phyloP scores from a whole-genome alignment of 1,139 yeast species.

The Taphrina populina region DNA sequence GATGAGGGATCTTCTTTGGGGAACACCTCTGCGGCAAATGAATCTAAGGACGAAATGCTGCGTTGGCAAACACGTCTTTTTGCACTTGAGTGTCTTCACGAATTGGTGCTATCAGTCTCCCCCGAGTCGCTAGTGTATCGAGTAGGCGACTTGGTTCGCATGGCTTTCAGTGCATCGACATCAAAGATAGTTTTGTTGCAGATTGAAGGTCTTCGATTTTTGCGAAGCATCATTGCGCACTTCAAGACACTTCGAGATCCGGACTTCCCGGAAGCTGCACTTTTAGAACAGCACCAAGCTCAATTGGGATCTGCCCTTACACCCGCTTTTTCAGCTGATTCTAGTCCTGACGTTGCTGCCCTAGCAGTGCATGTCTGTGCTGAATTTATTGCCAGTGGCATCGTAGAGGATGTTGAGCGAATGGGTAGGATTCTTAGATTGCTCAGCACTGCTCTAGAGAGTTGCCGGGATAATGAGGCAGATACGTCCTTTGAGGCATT shows the following conservation, averaged over 20 bases:
- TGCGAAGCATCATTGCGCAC: conserved; percentile 57
- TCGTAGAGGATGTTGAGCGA: conserved; percentile 52
- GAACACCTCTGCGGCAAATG: conserved; percentile 40
- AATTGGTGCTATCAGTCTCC: conserved; percentile 51
- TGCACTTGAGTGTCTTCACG: conserved; percentile 59
- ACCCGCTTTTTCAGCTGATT: conserved; percentile 79
- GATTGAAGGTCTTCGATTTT: conserved; percentile 62
- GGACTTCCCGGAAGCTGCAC: conserved; percentile 65
- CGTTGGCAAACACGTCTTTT: conserved; percentile 68
- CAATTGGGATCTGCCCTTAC: conserved; percentile 86
- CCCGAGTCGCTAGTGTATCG: conserved; percentile 48
- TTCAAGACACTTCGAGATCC: conserved; percentile 64
- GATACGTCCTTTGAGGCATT: conserved; percentile 51
- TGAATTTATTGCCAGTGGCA: conserved; percentile 62
- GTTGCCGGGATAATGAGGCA: conserved; percentile 45
- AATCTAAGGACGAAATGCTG: conserved; percentile 49
- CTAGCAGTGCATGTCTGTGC: conserved; percentile 79
- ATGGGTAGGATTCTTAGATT: conserved; percentile 65
- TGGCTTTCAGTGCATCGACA: conserved; percentile 83
- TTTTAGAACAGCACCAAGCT: conserved; percentile 90
- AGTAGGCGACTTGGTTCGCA: conserved; percentile 70
- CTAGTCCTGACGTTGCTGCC: conserved; percentile 71
- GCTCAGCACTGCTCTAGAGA: conserved; percentile 66
- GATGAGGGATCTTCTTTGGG: conserved; percentile 53
- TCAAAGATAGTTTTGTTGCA: conserved; percentile 64